phyloP scores from a whole-genome alignment of 2,329 filamentous ascomycete species.

The Trematosphaeria pertusa region DNA sequence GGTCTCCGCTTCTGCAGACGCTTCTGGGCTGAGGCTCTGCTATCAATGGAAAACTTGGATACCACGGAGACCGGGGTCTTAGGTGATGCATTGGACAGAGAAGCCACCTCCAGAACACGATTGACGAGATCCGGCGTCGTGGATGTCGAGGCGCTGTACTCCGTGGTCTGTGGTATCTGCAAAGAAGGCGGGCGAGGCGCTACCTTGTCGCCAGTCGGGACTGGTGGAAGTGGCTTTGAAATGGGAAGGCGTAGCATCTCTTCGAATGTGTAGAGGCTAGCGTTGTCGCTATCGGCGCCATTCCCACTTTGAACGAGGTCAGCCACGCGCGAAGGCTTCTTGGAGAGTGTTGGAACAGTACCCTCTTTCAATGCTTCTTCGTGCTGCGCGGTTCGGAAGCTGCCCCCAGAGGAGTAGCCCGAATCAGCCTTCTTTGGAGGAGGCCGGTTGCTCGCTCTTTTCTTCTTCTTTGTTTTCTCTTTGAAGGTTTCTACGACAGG shows the following conservation, averaged over 20 bases:
- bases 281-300: slow-evolving; percentile 12
- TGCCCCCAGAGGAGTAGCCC: slow-evolving; percentile 50
- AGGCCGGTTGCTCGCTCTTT: slow-evolving; percentile 23
- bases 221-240: slow-evolving; percentile 18
- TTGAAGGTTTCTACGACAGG: slow-evolving; percentile 12
- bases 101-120: slow-evolving; percentile 1
- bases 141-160: background rate
- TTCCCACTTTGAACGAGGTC: slow-evolving; percentile 17
- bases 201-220: slow-evolving; percentile 17
- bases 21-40: slow-evolving; percentile 26
- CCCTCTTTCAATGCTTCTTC: slow-evolving; percentile 18
- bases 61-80: slow-evolving; percentile 27
- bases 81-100: slow-evolving; percentile 16
- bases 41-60: slow-evolving; percentile 28
- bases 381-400: slow-evolving; percentile 23
- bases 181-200: slow-evolving; percentile 12
- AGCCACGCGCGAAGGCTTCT: slow-evolving; percentile 16
- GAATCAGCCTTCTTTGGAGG: slow-evolving; percentile 45
- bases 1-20: slow-evolving; percentile 42
- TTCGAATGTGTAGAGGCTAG: slow-evolving; percentile 24
- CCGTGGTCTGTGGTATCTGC: slow-evolving; percentile 15
- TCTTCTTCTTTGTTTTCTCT: slow-evolving; percentile 12
- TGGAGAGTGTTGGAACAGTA: slow-evolving; percentile 8
- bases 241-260: slow-evolving; percentile 21
- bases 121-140: background rate